Evolutionary conservation across 129 eudicot genomes (phyloP).

Genomic region (Oenanthe sinensis): DNA sequence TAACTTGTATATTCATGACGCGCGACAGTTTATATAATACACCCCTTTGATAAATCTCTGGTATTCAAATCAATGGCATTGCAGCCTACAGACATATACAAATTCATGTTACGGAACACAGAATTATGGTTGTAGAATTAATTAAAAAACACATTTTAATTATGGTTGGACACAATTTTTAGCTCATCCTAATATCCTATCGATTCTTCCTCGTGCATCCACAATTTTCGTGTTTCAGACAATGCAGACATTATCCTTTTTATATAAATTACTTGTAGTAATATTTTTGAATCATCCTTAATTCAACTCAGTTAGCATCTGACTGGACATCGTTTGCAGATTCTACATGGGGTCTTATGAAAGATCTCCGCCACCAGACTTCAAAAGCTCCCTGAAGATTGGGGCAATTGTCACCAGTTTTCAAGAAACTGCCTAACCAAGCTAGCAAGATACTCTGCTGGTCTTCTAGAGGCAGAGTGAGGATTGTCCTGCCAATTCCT

Average conservation of each 20-base stretch:
- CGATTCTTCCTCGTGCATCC: not conserved
- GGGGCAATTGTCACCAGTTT: slow-evolving; percentile 85
- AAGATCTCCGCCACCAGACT: slow-evolving; percentile 99
- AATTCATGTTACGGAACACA: not conserved
- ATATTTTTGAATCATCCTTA: not conserved
- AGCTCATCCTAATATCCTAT: not conserved
- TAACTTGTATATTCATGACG: not conserved
- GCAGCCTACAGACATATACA: not conserved
- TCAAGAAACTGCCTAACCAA: slow-evolving; percentile 78
- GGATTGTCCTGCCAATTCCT: slow-evolving; percentile 88
- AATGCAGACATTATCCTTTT: not conserved
- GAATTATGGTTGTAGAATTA: not conserved
- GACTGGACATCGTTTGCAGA: slow-evolving; percentile 31
- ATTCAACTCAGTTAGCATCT: slow-evolving; percentile 29
- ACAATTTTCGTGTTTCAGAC: not conserved
- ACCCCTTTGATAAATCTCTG: not conserved
- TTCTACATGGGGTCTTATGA: slow-evolving; percentile 63
- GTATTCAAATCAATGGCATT: not conserved
- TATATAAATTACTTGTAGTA: not conserved
- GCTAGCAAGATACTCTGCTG: slow-evolving; percentile 79
- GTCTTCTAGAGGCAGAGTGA: slow-evolving; percentile 91
- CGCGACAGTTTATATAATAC: not conserved
- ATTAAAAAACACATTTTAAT: too few species aligned
- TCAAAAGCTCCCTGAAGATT: slow-evolving; percentile 92
- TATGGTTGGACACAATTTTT: not conserved